Base-by-base conservation (phyloP, 2,329 filamentous ascomycete genomes). In the Diaporthe citri region DNA sequence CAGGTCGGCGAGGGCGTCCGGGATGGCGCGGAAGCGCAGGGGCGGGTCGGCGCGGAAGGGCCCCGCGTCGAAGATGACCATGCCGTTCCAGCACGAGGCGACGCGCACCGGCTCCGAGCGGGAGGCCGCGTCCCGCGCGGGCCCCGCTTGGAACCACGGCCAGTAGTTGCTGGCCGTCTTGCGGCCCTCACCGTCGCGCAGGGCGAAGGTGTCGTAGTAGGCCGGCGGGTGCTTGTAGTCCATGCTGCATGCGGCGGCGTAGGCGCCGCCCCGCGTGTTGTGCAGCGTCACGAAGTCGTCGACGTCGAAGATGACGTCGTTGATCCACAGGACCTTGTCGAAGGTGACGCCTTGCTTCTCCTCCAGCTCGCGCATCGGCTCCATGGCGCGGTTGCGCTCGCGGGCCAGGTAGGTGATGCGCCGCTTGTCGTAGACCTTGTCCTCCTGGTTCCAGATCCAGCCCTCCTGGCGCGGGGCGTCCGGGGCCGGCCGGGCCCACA, bases 21-120 rank as follows among this genome's bases (percentile, higher is more conserved):
- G 83, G 70, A 93, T 87, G 28, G 88, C 92, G 34, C 93, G 90
- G 80, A 94, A 94, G 8, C 82, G 82, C 0, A 94, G 84, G 4
- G 85, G 85, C 0, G 83, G 79, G 2, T 80, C 77, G 34, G 77
- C 78, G 74, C 89, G 88, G 79, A 89, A 90, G 1, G 88, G 87
- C 6, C 80, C 80, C 0, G 88, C 84, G 67, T 84, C 83, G 74
- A 84, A 85, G 62, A 79, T 84, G 78, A 87, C 86, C 80, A 92
- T 89, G 59, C 91, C 92, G 78, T 93, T 93, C 92, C 92, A 94
- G 81, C 92, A 95, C 77, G 91, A 92, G n/a, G 83, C 82, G 0
- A 94, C 91, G 1, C 88, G 89, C 1, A 92, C 86, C 0, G 91
- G 89, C 15, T 83, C 80, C 77, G 87, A 86, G 28, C 80, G 81